Percentiles rank a stretch among this genome's conserved stretches.
These are phyloP conservation scores for Hemileccinum rubropunctum DNA, from an alignment of 768 basidiomycete species.

Conservation along the genomic window DNA sequence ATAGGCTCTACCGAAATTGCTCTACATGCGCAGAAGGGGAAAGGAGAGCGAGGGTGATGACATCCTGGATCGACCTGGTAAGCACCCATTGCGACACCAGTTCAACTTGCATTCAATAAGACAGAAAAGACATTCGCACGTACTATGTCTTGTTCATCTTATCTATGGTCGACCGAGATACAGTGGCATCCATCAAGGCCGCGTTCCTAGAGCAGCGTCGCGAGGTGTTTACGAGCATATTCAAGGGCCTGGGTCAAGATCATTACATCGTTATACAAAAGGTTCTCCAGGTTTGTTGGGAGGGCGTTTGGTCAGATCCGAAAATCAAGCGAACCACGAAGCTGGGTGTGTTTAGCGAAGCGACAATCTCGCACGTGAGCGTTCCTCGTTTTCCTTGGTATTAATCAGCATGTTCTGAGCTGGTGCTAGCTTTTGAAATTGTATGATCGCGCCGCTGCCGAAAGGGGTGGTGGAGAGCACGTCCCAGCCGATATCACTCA, in stretches of 20 bases:
- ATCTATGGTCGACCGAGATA: constrained; percentile 59
- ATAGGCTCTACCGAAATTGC: constrained; percentile 63
- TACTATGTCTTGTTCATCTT: constrained; percentile 70
- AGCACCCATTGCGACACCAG: constrained; percentile 2
- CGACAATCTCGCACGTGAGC: constrained; percentile 59
- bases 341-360: constrained; percentile 68
- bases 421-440: constrained; percentile 61
- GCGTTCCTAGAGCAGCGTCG: constrained; percentile 70
- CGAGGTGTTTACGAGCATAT: constrained; percentile 62
- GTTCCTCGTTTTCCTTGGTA: neutral
- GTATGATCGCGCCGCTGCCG: constrained; percentile 58
- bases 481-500: constrained; percentile 77
- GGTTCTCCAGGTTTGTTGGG: constrained; percentile 74
- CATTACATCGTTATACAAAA: constrained; percentile 56
- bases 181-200: constrained; percentile 51
- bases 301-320: constrained; percentile 70
- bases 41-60: constrained; percentile 40
- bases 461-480: constrained; percentile 48
- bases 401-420: neutral
- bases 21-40: constrained; percentile 66
- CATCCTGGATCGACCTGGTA: constrained; percentile 57
- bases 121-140: constrained; percentile 69
- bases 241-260: constrained; percentile 70
- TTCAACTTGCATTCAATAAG: neutral
- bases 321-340: constrained; percentile 72